These are phyloP conservation scores for Diophrys appendiculata DNA, from an alignment of 73 alveolate genomes.

Conservation along the genomic window DNA sequence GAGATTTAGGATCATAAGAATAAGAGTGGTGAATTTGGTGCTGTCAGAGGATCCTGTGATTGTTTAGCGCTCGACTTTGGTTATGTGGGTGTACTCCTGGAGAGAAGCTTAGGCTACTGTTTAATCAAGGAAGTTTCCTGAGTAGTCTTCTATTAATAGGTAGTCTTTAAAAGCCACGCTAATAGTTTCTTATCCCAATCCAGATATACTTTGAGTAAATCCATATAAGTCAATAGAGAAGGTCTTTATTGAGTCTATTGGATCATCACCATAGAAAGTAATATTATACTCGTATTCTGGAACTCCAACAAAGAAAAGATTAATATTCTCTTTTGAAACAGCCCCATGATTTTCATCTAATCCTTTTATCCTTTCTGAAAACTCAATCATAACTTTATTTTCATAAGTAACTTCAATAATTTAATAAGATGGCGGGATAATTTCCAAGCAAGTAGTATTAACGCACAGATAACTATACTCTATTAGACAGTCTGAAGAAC, in stretches of 20 bases:
- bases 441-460: background rate
- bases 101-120: background rate
- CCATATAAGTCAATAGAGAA: background rate
- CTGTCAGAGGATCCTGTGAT: background rate
- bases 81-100: background rate
- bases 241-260: background rate
- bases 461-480: background rate
- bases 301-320: no score
- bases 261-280: background rate
- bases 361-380: background rate
- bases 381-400: background rate
- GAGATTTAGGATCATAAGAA: background rate
- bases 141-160: background rate
- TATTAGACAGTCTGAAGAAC: background rate
- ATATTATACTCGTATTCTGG: background rate
- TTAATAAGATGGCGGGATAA: background rate
- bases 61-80: background rate
- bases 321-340: no score
- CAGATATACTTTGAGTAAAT: background rate
- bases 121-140: background rate
- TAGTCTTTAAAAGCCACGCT: background rate
- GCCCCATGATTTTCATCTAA: background rate
- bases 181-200: background rate
- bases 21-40: background rate
- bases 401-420: background rate